Percentiles rank a stretch among this genome's conserved stretches.
These are phyloP conservation scores for Hortiboletus flavorubellus DNA, from an alignment of 768 basidiomycete species.

Conservation along the genomic window DNA sequence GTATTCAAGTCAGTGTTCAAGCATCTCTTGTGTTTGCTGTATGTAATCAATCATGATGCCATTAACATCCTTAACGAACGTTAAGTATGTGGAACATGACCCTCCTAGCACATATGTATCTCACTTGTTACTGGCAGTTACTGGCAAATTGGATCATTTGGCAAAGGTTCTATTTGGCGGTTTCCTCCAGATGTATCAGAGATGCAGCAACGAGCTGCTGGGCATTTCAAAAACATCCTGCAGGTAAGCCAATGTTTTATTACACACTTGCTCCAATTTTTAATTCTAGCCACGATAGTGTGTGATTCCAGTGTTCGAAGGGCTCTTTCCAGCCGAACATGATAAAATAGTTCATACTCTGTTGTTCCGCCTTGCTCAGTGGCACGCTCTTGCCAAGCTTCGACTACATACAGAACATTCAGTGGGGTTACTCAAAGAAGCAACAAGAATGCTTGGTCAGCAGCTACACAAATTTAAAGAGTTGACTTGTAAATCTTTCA, in stretches of 20 bases:
- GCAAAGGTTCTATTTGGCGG: slow-evolving; percentile 29
- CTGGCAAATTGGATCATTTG: slow-evolving; percentile 19
- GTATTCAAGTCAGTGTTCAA: no score
- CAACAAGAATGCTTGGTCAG: neutral
- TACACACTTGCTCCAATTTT: no score
- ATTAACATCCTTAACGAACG: slow-evolving; percentile 24
- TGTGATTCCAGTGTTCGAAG: slow-evolving; percentile 38
- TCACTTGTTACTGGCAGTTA: no score
- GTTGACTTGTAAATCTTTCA: neutral
- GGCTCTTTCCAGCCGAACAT: slow-evolving; percentile 29
- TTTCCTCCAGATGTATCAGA: slow-evolving; percentile 37
- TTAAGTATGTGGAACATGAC: no score
- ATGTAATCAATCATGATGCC: slow-evolving; percentile 3
- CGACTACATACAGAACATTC: slow-evolving; percentile 32
- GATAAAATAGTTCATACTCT: slow-evolving; percentile 20
- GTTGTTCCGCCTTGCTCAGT: slow-evolving; percentile 12
- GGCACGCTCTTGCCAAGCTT: no score
- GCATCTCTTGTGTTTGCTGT: slow-evolving; percentile 33
- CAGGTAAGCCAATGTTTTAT: slow-evolving; percentile 9
- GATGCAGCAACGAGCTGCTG: slow-evolving; percentile 31
- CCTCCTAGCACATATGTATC: no score
- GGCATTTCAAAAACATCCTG: slow-evolving; percentile 10
- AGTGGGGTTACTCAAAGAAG: neutral
- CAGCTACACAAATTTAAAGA: neutral
- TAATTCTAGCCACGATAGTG: slow-evolving; percentile 17